Evolutionary conservation across 139 green algal species (phyloP).

Genomic region (Asterochloris erici): DNA sequence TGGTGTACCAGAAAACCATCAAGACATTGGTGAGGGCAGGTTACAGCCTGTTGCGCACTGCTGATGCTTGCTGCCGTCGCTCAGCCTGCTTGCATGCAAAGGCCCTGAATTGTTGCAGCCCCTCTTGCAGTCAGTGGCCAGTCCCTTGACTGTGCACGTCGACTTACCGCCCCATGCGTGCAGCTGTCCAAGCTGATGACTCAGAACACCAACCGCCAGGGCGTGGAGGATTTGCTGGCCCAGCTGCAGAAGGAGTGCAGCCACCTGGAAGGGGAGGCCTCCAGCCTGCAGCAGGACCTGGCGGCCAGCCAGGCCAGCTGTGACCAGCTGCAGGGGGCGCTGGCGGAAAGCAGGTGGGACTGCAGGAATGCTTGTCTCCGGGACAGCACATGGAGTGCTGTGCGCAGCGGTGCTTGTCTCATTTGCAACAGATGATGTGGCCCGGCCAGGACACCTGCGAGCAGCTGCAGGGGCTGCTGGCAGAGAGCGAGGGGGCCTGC

Average conservation of each 20-base stretch:
- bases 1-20: constrained; percentile 61
- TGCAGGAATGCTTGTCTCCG: too few relatives aligned
- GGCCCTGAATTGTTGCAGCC: background rate
- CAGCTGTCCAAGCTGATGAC: constrained; percentile 16
- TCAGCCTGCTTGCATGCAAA: background rate
- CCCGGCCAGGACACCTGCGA: too few relatives aligned
- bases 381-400: too few relatives aligned
- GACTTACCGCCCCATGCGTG: background rate
- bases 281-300: background rate
- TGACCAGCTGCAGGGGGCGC: background rate
- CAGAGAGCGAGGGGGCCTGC: too few relatives aligned
- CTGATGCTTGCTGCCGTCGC: background rate
- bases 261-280: background rate
- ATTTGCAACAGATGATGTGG: too few relatives aligned
- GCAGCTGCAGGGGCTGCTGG: too few relatives aligned
- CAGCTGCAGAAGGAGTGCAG: background rate
- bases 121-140: background rate
- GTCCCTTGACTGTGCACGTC: background rate
- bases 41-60: background rate
- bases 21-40: constrained; percentile 42
- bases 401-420: too few relatives aligned
- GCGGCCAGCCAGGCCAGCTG: too few relatives aligned
- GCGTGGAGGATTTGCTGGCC: background rate
- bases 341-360: background rate
- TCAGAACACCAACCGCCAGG: background rate